Base-by-base conservation (phyloP, 2,329 filamentous ascomycete species). In the Exserohilum turcica region DNA sequence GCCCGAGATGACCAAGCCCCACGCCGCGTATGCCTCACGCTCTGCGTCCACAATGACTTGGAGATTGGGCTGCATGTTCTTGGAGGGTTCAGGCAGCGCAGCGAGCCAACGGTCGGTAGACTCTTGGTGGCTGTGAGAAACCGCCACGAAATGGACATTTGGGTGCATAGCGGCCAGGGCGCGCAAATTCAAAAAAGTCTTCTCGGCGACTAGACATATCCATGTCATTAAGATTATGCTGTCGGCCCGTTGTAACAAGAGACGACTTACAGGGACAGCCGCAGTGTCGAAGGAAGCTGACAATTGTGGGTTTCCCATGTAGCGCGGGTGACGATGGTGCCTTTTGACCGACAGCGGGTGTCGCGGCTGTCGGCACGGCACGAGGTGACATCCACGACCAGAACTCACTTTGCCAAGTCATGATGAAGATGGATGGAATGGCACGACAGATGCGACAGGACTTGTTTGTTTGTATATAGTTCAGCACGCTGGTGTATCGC, bases 251-350 rank as follows among this genome's bases (percentile, higher is more conserved):
- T 16, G 2, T 16, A 6, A 29, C 0, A 13, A 12, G 0, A 7
- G 7, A 0, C 19, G 32, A 73, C 81, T 68, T 80, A 88, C 88
- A 90, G 9, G 88, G 88, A 75, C 87, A 90, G 29, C 88, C 88
- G 68, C 87, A 91, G 70, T 91, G 87, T 29, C 88, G 80, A 5
- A 91, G 78, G 65, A 91, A 91, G 13, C 84, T 80, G 16, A 91
- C 74, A 1, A 91, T 68, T 0, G 82, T 83, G 0, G 85, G 84
- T 62, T 82, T 84, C 19, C 71, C 72, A 60, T 77, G 63, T 19
- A 78, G 72, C 1, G 78, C 73, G 21, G 77, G 60, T 24, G 82
- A 79, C 5, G 76, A 77, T 1, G 86, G 87, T 1, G 86, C 86
- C 56, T 78, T 76, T 29, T 78, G 70, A 56, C 84, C 85, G 27